Conservation (phyloP, 768 basidiomycete species). For the Hemileccinum impolitum region DNA sequence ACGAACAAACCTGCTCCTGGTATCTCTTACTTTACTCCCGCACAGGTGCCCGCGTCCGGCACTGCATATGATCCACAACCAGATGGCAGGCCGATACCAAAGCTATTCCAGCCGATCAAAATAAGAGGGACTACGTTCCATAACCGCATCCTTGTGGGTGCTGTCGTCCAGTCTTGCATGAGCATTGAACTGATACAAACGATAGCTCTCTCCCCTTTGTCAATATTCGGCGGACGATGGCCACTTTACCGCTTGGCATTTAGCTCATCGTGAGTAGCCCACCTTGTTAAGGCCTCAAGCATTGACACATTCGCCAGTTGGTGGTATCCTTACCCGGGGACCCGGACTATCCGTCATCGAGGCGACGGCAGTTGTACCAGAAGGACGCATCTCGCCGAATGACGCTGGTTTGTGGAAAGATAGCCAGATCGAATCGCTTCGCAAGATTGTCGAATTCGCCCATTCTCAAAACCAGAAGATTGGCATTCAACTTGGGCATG, state of each 20-base stretch:
- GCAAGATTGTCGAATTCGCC: constrained; percentile 64
- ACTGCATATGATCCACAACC: constrained; percentile 42
- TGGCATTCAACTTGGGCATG: constrained; percentile 73
- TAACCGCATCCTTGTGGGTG: constrained; percentile 52
- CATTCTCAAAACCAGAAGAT: constrained; percentile 68
- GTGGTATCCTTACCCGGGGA: constrained; percentile 42
- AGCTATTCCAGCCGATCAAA: constrained; percentile 52
- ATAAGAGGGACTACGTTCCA: constrained; percentile 52
- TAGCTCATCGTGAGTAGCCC: constrained; percentile 39
- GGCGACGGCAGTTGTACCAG: constrained; percentile 58
- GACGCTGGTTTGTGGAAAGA: constrained; percentile 68
- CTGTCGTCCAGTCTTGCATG: neutral
- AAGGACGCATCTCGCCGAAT: constrained; percentile 65
- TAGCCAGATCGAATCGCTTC: constrained; percentile 44
- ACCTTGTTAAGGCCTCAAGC: neutral
- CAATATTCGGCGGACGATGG: constrained; percentile 61
- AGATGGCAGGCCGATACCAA: constrained; percentile 37
- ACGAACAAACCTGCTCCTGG: constrained; percentile 40
- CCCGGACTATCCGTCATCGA: constrained; percentile 63
- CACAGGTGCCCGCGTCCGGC: constrained; percentile 42
- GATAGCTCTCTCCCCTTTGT: constrained; percentile 51
- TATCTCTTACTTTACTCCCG: constrained; percentile 46
- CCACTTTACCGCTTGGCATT: constrained; percentile 51
- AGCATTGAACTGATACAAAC: neutral
- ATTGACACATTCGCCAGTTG: constrained; percentile 30